Evolutionary conservation across 139 green algal genomes (phyloP).

Genomic region (Coelastrella sp.): DNA sequence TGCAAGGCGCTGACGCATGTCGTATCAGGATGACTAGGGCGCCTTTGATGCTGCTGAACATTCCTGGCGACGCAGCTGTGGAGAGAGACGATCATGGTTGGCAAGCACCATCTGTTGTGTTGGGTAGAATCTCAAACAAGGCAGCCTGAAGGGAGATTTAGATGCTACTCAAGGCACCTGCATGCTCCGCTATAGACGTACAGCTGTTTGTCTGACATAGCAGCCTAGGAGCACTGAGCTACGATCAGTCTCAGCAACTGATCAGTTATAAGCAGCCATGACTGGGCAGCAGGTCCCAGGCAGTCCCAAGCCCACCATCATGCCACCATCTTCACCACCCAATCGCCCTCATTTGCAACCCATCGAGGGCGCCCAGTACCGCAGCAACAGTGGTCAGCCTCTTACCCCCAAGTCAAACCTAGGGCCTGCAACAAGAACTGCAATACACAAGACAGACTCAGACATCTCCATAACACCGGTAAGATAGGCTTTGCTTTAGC

Average conservation of each 20-base stretch:
- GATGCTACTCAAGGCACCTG: too few relatives aligned
- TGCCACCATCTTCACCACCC: background rate
- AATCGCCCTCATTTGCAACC: slow-evolving; percentile 25
- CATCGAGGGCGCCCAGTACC: background rate
- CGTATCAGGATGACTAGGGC: too few relatives aligned
- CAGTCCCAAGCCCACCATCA: background rate
- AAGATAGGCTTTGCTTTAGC: too few relatives aligned
- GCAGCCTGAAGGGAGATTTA: too few relatives aligned
- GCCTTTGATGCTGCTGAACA: too few relatives aligned
- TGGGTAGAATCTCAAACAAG: too few relatives aligned
- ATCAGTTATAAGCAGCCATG: background rate
- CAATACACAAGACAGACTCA: slow-evolving; percentile 17
- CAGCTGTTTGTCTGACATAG: too few relatives aligned
- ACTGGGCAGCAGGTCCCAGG: background rate
- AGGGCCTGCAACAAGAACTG: background rate
- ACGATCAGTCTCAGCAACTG: background rate
- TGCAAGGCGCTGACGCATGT: too few relatives aligned
- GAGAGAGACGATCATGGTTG: too few relatives aligned
- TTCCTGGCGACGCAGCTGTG: too few relatives aligned
- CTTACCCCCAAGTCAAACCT: slow-evolving; percentile 10
- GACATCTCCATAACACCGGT: background rate
- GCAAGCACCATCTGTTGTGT: too few relatives aligned
- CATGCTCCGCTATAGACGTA: too few relatives aligned
- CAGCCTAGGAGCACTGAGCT: background rate
- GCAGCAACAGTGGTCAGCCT: background rate